These are phyloP conservation scores for Pilasporangium apinafurcum DNA, from an alignment of 352 stramenopile species.

Conservation along the genomic window DNA sequence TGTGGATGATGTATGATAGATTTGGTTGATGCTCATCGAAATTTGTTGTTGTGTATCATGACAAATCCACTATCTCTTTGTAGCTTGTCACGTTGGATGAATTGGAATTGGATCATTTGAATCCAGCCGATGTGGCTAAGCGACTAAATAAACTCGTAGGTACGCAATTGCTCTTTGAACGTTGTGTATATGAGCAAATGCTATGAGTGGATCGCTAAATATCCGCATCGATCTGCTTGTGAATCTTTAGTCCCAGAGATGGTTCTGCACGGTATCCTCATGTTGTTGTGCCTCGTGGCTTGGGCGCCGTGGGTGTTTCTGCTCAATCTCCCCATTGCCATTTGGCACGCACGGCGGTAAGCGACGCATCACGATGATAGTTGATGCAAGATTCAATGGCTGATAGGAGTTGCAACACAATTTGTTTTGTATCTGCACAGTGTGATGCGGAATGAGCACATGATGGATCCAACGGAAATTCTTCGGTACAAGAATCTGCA, in stretches of 20 bases:
- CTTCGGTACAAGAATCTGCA: slow-evolving; percentile 84
- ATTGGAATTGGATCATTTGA: slow-evolving; percentile 82
- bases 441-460: slow-evolving; percentile 70
- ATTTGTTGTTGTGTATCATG: too few species aligned
- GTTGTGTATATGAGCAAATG: not conserved
- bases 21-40: too few species aligned
- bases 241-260: slow-evolving; percentile 63
- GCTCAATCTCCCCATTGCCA: slow-evolving; percentile 69
- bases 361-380: not conserved
- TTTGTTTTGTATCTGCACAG: slow-evolving; percentile 13
- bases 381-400: not conserved
- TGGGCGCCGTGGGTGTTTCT: slow-evolving; percentile 76
- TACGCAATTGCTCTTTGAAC: slow-evolving; percentile 18
- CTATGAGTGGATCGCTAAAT: not conserved
- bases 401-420: not conserved
- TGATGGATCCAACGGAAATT: slow-evolving; percentile 84
- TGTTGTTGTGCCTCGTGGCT: slow-evolving; percentile 65
- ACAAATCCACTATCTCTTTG: too few species aligned
- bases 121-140: slow-evolving; percentile 78
- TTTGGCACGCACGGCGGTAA: slow-evolving; percentile 72
- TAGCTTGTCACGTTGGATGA: slow-evolving; percentile 84
- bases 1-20: too few species aligned
- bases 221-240: not conserved
- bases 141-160: slow-evolving; percentile 83
- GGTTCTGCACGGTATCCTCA: slow-evolving; percentile 65